Conservation (phyloP, 2,329 filamentous ascomycete species). For the Pyrenophora teres region DNA sequence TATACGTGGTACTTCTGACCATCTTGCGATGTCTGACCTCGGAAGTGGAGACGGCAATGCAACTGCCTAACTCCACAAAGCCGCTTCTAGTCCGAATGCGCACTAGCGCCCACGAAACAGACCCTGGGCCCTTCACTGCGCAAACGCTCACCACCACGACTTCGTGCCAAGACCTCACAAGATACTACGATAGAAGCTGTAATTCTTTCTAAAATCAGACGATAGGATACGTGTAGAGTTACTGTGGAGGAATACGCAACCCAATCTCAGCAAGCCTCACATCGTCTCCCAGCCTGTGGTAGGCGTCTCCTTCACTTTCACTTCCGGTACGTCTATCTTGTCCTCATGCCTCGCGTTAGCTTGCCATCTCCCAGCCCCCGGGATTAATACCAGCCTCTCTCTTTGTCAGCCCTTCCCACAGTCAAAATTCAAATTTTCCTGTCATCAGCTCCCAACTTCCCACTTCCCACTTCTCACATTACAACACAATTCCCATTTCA, state of each 20-base stretch:
- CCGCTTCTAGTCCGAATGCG: conserved; percentile 10
- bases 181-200: not conserved
- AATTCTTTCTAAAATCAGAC: no score
- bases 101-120: conserved; percentile 25
- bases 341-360: not conserved
- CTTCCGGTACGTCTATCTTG: conserved; percentile 19
- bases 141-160: conserved; percentile 9
- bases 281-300: not conserved
- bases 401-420: not conserved
- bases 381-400: not conserved
- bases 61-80: conserved; percentile 17
- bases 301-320: conserved; percentile 15
- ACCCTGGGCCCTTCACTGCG: conserved; percentile 13
- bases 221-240: no score
- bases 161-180: conserved; percentile 3
- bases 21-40: conserved; percentile 4
- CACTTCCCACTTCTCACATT: not conserved
- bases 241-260: not conserved
- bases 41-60: conserved; percentile 17
- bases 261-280: not conserved
- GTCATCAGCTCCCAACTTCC: conserved; percentile 1
- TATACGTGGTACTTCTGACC: not conserved
- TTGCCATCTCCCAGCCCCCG: conserved; percentile 11
- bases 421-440: not conserved
- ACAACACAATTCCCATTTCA: not conserved